These are phyloP conservation scores for Solidago caesia DNA, from an alignment of 129 eudicot genomes.

Conservation along the genomic window DNA sequence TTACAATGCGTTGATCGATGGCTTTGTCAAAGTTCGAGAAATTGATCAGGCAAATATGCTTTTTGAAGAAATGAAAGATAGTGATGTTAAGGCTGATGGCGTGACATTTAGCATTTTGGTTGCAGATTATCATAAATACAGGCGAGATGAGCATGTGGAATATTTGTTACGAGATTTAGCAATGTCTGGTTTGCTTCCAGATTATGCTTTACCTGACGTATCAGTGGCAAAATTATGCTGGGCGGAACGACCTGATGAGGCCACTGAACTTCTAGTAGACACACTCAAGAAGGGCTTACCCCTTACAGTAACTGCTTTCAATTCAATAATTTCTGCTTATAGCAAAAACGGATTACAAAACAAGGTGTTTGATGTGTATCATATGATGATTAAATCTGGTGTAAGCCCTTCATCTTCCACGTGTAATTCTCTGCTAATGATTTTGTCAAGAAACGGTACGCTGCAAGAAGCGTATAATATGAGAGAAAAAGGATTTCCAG, in stretches of 20 bases:
- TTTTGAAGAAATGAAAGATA: slow-evolving; percentile 68
- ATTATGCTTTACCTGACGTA: slow-evolving; percentile 52
- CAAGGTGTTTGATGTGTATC: slow-evolving; percentile 67
- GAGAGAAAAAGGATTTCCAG: slow-evolving; percentile 54
- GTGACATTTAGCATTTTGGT: slow-evolving; percentile 80
- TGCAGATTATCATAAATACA: slow-evolving; percentile 69
- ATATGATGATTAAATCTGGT: slow-evolving; percentile 63
- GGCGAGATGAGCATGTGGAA: slow-evolving; percentile 53
- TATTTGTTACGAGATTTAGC: slow-evolving; percentile 47
- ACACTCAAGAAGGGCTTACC: slow-evolving; percentile 76
- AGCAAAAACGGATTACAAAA: slow-evolving; percentile 65
- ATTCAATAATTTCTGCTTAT: slow-evolving; percentile 75
- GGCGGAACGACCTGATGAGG: slow-evolving; percentile 70
- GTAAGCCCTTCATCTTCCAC: slow-evolving; percentile 64
- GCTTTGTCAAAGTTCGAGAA: slow-evolving; percentile 79
- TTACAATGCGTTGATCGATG: slow-evolving; percentile 80
- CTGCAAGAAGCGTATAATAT: slow-evolving; percentile 70
- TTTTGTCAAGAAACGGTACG: slow-evolving; percentile 62
- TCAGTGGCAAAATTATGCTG: slow-evolving; percentile 70
- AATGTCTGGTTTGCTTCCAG: slow-evolving; percentile 40
- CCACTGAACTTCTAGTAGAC: slow-evolving; percentile 47
- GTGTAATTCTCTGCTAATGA: slow-evolving; percentile 65
- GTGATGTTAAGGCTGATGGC: slow-evolving; percentile 66
- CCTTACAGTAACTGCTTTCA: slow-evolving; percentile 60
- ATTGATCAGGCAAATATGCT: slow-evolving; percentile 56